Conservation (phyloP, 1,284 basidiomycete genomes). For the Peniophora sp. region DNA sequence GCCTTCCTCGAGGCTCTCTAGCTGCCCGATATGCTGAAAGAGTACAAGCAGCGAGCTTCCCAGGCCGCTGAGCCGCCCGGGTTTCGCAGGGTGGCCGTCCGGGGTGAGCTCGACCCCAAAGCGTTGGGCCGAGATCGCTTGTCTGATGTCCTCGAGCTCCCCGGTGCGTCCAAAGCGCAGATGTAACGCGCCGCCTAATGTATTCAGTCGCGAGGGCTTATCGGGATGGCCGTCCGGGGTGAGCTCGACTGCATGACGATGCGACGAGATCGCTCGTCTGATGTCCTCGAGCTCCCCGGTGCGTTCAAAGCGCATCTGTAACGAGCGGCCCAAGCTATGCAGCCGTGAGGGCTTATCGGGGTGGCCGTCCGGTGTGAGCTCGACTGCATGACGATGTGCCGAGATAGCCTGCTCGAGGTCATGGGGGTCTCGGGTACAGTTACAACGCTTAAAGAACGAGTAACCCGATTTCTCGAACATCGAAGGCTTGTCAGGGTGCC, state of each 20-base stretch:
- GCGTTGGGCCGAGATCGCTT: constrained; percentile 19
- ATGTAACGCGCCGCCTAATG: constrained; percentile 18
- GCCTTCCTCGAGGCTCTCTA: too few species aligned
- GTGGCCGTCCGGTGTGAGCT: not conserved
- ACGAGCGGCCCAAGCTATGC: constrained; percentile 20
- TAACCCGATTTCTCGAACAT: too few species aligned
- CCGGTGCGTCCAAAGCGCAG: constrained; percentile 18
- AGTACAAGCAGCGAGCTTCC: not conserved
- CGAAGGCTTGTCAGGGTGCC: too few species aligned
- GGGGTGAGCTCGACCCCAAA: constrained; percentile 15
- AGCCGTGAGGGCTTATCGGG: constrained; percentile 8
- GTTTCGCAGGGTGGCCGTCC: constrained; percentile 10
- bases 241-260: not conserved
- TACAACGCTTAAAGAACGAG: not conserved
- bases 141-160: constrained; percentile 21
- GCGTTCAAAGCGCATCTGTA: constrained; percentile 20
- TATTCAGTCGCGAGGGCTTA: not conserved
- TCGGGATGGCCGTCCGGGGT: too few species aligned
- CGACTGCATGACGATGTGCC: not conserved
- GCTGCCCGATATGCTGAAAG: too few species aligned
- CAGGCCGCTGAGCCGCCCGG: constrained; percentile 2
- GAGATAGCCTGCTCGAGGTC: not conserved
- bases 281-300: not conserved
- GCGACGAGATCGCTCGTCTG: not conserved
- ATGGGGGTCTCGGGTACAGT: not conserved